These are phyloP conservation scores for Phytophthora citrophthora DNA, from an alignment of 352 stramenopile genomes.

Conservation along the genomic window DNA sequence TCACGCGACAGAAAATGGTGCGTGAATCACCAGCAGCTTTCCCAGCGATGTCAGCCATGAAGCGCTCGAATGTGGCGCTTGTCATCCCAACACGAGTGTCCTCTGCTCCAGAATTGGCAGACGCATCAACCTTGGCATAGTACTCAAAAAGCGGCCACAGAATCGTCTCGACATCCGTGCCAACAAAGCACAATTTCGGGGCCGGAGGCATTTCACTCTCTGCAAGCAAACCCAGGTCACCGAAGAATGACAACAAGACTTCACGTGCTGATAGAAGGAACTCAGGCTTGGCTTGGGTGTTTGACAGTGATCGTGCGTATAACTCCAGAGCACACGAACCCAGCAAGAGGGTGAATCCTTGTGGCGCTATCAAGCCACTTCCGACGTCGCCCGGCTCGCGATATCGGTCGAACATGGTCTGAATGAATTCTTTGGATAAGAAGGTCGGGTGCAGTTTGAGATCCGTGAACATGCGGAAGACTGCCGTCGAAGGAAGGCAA, in stretches of 20 bases:
- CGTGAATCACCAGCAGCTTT: slow-evolving; percentile 29
- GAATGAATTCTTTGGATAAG: slow-evolving; percentile 57
- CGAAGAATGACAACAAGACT: slow-evolving; percentile 73
- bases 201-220: slow-evolving; percentile 51
- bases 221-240: slow-evolving; percentile 55
- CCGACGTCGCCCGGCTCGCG: slow-evolving; percentile 21
- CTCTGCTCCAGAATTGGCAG: slow-evolving; percentile 12
- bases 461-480: slow-evolving; percentile 64
- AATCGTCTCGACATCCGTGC: slow-evolving; percentile 69
- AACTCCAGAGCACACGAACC: slow-evolving; percentile 68
- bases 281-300: slow-evolving; percentile 17
- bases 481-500: slow-evolving; percentile 42
- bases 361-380: slow-evolving; percentile 44
- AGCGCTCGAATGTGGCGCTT: slow-evolving; percentile 51
- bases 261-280: slow-evolving; percentile 66
- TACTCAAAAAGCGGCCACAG: slow-evolving; percentile 87
- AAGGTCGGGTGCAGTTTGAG: slow-evolving; percentile 65
- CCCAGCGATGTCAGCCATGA: slow-evolving; percentile 74
- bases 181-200: slow-evolving; percentile 64
- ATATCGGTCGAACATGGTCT: slow-evolving; percentile 52
- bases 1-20: slow-evolving; percentile 56
- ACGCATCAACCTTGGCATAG: slow-evolving; percentile 46
- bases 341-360: slow-evolving; percentile 63
- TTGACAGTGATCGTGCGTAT: slow-evolving; percentile 40
- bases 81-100: slow-evolving; percentile 59